These are phyloP conservation scores for Podospora fimiseda DNA, from an alignment of 495 filamentous ascomycete species.

Conservation along the genomic window DNA sequence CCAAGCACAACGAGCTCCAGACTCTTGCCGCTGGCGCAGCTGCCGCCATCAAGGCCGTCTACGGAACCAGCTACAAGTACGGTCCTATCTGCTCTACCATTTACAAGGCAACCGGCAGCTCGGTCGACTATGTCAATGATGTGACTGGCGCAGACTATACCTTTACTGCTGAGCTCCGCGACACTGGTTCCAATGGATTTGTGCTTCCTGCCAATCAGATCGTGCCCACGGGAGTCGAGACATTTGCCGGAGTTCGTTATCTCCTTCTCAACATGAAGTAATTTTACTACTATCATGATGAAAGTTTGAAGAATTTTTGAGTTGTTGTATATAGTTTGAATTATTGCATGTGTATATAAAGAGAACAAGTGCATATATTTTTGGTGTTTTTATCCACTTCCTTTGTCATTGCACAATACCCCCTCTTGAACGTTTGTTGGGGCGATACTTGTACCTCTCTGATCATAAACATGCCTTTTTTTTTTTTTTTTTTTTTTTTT, in stretches of 20 bases:
- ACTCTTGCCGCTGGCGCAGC: slow-evolving; percentile 35
- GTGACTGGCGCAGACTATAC: slow-evolving; percentile 46
- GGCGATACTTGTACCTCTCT: no score
- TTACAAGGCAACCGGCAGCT: slow-evolving; percentile 51
- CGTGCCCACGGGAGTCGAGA: slow-evolving; percentile 43
- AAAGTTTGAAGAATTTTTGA: no score
- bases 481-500: no score
- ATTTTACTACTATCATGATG: no score
- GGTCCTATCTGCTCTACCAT: slow-evolving; percentile 55
- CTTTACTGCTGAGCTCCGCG: slow-evolving; percentile 50
- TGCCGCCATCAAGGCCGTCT: slow-evolving; percentile 42
- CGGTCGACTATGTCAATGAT: slow-evolving; percentile 51
- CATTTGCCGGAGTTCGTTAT: slow-evolving; percentile 49
- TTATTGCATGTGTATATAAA: no score
- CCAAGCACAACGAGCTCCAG: slow-evolving; percentile 45
- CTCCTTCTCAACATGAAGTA: slow-evolving; percentile 41
- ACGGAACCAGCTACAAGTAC: slow-evolving; percentile 42
- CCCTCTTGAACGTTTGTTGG: no score
- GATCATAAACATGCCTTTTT: no score
- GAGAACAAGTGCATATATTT: no score
- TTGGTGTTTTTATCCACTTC: no score
- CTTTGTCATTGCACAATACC: no score
- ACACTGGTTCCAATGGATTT: slow-evolving; percentile 45
- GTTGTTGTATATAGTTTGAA: no score
- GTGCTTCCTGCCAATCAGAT: slow-evolving; percentile 52